Evolutionary conservation across 1,284 basidiomycete genomes (phyloP).

Genomic region (Wallemia ichthyophaga): DNA sequence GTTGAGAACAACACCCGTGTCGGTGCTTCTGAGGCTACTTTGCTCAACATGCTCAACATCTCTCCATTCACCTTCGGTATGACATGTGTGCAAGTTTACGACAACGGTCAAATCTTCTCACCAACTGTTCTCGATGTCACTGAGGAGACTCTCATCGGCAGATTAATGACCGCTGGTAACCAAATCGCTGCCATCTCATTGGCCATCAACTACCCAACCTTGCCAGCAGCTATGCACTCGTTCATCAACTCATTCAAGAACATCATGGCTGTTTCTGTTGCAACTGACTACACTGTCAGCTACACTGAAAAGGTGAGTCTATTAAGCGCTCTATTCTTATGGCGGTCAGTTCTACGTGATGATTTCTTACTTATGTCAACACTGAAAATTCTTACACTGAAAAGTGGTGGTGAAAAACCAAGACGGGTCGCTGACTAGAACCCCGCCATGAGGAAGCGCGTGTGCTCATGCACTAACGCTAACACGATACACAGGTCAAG

Average conservation of each 20-base stretch:
- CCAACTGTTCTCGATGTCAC: conserved; percentile 78
- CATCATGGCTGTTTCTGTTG: conserved; percentile 61
- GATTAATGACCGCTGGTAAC: conserved; percentile 77
- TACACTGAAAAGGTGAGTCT: conserved; percentile 55
- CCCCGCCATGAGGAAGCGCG: background rate
- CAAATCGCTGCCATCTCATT: conserved; percentile 86
- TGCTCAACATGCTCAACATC: conserved; percentile 92
- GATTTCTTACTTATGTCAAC: conserved; percentile 1
- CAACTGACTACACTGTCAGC: conserved; percentile 85
- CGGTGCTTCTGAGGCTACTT: conserved; percentile 82
- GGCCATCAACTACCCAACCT: conserved; percentile 80
- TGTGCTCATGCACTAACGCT: background rate
- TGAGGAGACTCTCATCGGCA: conserved; percentile 62
- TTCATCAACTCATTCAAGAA: conserved; percentile 99
- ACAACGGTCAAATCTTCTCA: conserved; percentile 66
- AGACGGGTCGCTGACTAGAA: background rate
- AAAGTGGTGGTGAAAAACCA: background rate
- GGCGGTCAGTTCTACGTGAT: background rate
- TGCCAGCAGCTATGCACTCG: conserved; percentile 74
- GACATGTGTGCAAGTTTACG: conserved; percentile 78
- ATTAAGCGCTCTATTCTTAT: background rate
- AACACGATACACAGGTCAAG: conserved; percentile 35
- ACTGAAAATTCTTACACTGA: conserved; percentile 51
- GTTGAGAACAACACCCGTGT: conserved; percentile 73
- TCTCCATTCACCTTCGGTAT: conserved; percentile 93